Conservation (phyloP, 169 alveolate species). For the Plasmodium inui region DNA sequence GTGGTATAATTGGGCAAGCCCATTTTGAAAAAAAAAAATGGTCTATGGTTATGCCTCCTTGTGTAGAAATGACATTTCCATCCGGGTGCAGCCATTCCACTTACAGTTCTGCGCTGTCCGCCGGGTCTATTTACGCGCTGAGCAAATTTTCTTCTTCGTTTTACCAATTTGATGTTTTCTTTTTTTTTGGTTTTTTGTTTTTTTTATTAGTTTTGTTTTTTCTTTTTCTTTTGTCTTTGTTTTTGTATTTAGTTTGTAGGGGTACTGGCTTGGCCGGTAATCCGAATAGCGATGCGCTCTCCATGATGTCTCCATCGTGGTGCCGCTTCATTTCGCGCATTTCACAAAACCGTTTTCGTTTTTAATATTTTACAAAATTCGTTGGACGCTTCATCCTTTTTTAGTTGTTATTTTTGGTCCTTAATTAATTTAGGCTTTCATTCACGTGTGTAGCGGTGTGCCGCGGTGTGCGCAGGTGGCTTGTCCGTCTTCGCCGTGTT, state of each 20-base stretch:
- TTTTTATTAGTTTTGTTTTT: background rate
- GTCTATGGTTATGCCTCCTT: background rate
- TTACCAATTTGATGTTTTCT: background rate
- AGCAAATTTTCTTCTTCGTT: background rate
- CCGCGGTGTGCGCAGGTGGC: background rate
- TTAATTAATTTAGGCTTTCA: constrained; percentile 31
- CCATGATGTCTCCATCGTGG: background rate
- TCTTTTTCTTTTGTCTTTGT: background rate
- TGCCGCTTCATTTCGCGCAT: background rate
- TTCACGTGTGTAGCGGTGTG: background rate
- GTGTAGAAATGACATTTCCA: background rate
- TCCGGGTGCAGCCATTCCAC: background rate
- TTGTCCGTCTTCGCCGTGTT: background rate
- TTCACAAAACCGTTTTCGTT: constrained; percentile 4
- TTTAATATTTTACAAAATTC: constrained; percentile 4
- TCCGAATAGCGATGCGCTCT: background rate
- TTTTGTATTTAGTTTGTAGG: background rate
- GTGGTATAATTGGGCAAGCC: background rate
- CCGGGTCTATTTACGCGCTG: background rate
- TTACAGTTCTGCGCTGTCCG: background rate
- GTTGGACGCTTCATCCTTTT: background rate
- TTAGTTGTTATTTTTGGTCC: background rate
- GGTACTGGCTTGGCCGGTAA: background rate
- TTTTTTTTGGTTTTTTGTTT: background rate
- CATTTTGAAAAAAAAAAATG: background rate